Percentiles rank a stretch among this genome's conserved stretches.
Conservation (phyloP, 2,329 filamentous ascomycete species). For the Ceratocystiopsis sp. region DNA sequence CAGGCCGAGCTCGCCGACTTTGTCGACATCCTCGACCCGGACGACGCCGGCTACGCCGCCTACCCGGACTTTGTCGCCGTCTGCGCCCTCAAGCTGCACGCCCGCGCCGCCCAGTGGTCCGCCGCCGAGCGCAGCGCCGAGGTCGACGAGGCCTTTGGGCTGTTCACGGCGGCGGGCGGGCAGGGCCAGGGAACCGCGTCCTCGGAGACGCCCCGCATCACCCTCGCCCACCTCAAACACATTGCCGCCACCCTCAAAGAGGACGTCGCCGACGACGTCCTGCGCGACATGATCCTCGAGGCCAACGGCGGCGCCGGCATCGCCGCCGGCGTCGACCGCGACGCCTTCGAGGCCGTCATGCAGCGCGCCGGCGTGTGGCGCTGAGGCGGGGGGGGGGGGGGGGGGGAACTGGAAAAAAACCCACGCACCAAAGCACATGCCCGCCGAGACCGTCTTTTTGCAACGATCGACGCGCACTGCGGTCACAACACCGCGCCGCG, state of each 20-base stretch:
- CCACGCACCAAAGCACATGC: no score
- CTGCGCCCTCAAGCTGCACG: slow-evolving; percentile 70
- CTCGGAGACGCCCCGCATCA: slow-evolving; percentile 40
- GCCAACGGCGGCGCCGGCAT: slow-evolving; percentile 69
- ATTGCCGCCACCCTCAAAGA: slow-evolving; percentile 73
- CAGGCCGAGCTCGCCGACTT: slow-evolving; percentile 59
- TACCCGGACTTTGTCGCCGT: slow-evolving; percentile 77
- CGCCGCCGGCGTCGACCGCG: slow-evolving; percentile 51
- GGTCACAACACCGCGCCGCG: no score
- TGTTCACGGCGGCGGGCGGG: slow-evolving; percentile 46
- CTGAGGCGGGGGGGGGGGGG: background rate
- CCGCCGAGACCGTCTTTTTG: no score
- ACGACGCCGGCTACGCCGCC: slow-evolving; percentile 56
- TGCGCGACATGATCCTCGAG: slow-evolving; percentile 90
- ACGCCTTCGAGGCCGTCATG: slow-evolving; percentile 82
- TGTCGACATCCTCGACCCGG: slow-evolving; percentile 65
- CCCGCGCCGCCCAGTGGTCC: slow-evolving; percentile 32
- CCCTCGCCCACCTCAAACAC: slow-evolving; percentile 56
- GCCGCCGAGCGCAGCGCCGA: slow-evolving; percentile 40
- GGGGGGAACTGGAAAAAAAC: no score
- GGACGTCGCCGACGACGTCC: slow-evolving; percentile 52
- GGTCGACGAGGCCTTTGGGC: slow-evolving; percentile 61
- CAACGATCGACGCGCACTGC: no score
- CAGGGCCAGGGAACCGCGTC: no score
- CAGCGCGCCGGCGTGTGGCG: slow-evolving; percentile 66